Evolutionary conservation across 495 filamentous ascomycete species (phyloP), one percentile per base, ranked within the genome.

Genomic region (Hypoxylon fuscum): DNA sequence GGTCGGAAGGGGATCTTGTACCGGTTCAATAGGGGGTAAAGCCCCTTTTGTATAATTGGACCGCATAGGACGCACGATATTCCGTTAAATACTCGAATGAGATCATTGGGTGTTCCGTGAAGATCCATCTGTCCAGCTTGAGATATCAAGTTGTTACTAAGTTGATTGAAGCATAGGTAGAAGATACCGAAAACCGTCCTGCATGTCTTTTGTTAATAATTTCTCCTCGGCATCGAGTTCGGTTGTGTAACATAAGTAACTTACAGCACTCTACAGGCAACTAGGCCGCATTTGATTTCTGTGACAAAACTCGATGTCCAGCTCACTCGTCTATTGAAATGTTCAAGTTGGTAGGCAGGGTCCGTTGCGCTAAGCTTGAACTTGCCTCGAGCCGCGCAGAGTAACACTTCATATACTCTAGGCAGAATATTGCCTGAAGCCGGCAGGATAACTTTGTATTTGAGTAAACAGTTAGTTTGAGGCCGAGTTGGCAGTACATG

Each of bases 161-260:
- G 81, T 64, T 87, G 83, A 54, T 81, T 83, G 60, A 85, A 83
- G 9, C 81, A 76, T 25, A 88, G 78, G 81, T 82, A 88, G 69
- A 81, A 87, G 10, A 87, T 69, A 22, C 80, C 81, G 55, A 80
- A 81, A 66, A 79, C 84, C 49, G 81, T 69, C 56, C 68, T 72
- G 48, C n/a, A 29, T n/a, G 0, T 3, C 7, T 45, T 7, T 18
- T n/a, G 34, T 37, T 37, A 37, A 9, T 29, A 9, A 9, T n/a
- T n/a, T n/a, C n/a, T n/a, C n/a, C 27, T 29, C 27, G 34, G 5
- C 21, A 34, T 4, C n/a, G 54, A 10, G 14, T 31, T 4, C 17
- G 32, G 12, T 57, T n/a, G 9, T n/a, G n/a, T n/a, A 12, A 29
- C 34, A 23, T 49, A 48, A 57, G 62, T 10, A 42, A 76, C 69